These are phyloP conservation scores for Moesziomyces parantarcticus DNA, from an alignment of 1,284 basidiomycete genomes.

Conservation along the genomic window DNA sequence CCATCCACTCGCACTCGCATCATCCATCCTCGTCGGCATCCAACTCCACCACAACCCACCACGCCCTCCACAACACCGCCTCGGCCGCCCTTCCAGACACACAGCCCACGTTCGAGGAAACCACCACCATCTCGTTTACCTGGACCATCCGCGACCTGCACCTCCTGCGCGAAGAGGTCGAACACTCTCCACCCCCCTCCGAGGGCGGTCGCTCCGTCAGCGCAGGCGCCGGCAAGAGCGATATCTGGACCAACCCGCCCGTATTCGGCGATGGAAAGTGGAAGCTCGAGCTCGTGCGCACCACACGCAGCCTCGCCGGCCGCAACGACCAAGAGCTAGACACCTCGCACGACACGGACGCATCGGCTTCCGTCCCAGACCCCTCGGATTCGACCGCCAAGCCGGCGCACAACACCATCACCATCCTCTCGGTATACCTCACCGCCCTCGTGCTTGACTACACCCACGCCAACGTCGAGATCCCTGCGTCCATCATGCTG, in stretches of 20 bases:
- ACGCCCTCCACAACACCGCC: not conserved
- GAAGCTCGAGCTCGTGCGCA: conserved; percentile 63
- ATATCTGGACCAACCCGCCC: conserved; percentile 62
- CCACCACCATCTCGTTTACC: conserved; percentile 55
- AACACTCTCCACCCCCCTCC: conserved; percentile 39
- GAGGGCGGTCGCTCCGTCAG: conserved; percentile 58
- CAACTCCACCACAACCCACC: conserved; percentile 1
- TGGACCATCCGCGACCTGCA: conserved; percentile 59
- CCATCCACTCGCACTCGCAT: too few relatives aligned
- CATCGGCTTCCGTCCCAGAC: not conserved
- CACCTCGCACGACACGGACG: not conserved
- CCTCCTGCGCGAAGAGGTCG: conserved; percentile 59
- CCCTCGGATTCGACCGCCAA: not conserved
- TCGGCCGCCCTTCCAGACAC: conserved; percentile 9
- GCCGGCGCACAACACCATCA: conserved; percentile 21
- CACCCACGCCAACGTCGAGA: conserved; percentile 38
- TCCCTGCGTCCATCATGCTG: conserved; percentile 56
- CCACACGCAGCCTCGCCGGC: conserved; percentile 11
- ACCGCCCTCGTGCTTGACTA: conserved; percentile 55
- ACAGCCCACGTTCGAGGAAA: conserved; percentile 53
- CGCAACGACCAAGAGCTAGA: too few relatives aligned
- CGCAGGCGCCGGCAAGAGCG: conserved; percentile 58
- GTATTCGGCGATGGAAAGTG: conserved; percentile 64
- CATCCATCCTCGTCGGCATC: not conserved
- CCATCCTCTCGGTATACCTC: conserved; percentile 57